Evolutionary conservation across 768 basidiomycete genomes (phyloP).

Genomic region (Hysterangium stoloniferum): DNA sequence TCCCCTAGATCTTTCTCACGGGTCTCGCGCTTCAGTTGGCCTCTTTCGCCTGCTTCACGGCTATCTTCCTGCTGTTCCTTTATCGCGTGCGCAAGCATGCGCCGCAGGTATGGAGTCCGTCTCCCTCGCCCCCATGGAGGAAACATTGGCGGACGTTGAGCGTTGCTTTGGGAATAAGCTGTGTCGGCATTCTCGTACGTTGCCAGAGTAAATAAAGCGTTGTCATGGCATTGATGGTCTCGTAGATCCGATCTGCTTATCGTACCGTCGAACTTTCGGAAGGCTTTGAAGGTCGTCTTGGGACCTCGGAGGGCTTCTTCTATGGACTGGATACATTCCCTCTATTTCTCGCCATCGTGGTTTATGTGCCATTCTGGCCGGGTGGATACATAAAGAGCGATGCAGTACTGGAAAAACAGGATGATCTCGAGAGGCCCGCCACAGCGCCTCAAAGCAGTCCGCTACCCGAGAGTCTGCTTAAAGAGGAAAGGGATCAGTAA

Average conservation of each 20-base stretch:
- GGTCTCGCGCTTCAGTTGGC: slow-evolving; percentile 49
- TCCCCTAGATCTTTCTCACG: slow-evolving; percentile 42
- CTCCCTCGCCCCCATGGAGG: slow-evolving; percentile 13
- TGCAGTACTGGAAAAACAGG: too few species aligned
- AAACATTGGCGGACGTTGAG: slow-evolving; percentile 55
- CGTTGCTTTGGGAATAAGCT: slow-evolving; percentile 43
- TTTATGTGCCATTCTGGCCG: slow-evolving; percentile 60
- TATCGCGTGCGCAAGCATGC: slow-evolving; percentile 37
- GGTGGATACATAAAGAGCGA: too few species aligned
- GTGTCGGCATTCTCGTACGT: slow-evolving; percentile 55
- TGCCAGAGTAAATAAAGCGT: neutral
- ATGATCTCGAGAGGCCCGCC: too few species aligned
- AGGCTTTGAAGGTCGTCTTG: slow-evolving; percentile 52
- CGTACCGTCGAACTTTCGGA: slow-evolving; percentile 47
- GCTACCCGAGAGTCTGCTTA: too few species aligned
- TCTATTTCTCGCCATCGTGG: slow-evolving; percentile 48
- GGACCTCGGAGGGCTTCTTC: slow-evolving; percentile 53
- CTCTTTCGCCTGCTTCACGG: slow-evolving; percentile 44
- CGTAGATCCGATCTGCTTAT: slow-evolving; percentile 27
- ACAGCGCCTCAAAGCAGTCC: too few species aligned
- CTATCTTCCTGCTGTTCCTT: slow-evolving; percentile 40
- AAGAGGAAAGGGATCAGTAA: too few species aligned
- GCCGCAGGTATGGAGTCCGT: slow-evolving; percentile 30
- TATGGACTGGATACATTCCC: slow-evolving; percentile 64
- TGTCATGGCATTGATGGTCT: neutral